Conservation (phyloP, 352 stramenopile species). For the Phytophthora vignae region DNA sequence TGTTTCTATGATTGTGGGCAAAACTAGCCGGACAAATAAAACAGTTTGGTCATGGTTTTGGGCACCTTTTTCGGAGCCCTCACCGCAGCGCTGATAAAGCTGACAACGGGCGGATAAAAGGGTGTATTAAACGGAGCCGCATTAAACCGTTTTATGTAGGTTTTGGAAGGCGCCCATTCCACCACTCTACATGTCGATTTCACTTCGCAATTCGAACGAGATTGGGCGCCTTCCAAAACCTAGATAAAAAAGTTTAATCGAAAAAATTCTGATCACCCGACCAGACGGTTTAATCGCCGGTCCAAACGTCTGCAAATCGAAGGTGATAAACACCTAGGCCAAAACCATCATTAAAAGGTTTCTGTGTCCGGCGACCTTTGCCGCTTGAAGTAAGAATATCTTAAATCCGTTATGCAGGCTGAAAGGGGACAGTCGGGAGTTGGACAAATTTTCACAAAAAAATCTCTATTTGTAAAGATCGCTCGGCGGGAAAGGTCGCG, state of each 20-base stretch:
- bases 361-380: background rate
- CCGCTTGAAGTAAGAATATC: background rate
- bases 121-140: too few relatives aligned
- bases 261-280: background rate
- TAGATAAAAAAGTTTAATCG: background rate
- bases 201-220: too few relatives aligned
- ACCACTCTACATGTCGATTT: too few relatives aligned
- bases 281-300: background rate
- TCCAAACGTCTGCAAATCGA: background rate
- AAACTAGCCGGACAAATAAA: too few relatives aligned
- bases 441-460: background rate
- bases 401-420: background rate
- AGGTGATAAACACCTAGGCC: background rate
- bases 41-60: too few relatives aligned
- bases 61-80: too few relatives aligned
- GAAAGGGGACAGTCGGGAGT: background rate
- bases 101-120: too few relatives aligned
- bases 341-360: background rate
- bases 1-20: too few relatives aligned
- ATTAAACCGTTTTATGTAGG: too few relatives aligned
- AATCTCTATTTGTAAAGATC: constrained; percentile 1
- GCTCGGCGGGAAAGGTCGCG: background rate
- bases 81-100: too few relatives aligned
- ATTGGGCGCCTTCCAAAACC: background rate
- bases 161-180: too few relatives aligned